These are phyloP conservation scores for Boletus pseudopeckii DNA, from an alignment of 768 basidiomycete genomes.

Conservation along the genomic window DNA sequence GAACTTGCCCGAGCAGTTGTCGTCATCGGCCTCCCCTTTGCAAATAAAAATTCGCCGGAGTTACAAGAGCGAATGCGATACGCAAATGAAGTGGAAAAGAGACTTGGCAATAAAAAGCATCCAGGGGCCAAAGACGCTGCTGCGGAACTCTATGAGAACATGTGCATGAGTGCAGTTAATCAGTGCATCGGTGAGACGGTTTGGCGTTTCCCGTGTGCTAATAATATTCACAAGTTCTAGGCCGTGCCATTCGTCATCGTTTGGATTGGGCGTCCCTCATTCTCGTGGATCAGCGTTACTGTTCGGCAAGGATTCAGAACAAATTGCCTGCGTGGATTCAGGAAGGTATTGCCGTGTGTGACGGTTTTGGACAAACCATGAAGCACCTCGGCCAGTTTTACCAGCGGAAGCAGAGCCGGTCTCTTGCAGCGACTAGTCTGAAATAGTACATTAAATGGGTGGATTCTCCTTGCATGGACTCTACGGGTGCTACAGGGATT, in stretches of 20 bases:
- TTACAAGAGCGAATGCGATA: conserved; percentile 90
- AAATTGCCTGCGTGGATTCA: conserved; percentile 95
- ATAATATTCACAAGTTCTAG: conserved; percentile 37
- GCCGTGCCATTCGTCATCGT: conserved; percentile 88
- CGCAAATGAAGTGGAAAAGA: conserved; percentile 60
- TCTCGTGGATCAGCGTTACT: conserved; percentile 83
- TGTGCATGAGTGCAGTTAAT: conserved; percentile 94
- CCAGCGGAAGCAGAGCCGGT: conserved; percentile 40
- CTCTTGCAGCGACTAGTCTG: background rate
- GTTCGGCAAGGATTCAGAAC: conserved; percentile 56
- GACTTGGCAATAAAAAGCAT: conserved; percentile 32
- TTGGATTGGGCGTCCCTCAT: conserved; percentile 91
- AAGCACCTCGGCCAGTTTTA: conserved; percentile 69
- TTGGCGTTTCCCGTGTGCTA: background rate
- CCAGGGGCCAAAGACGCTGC: conserved; percentile 60
- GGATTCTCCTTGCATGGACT: background rate
- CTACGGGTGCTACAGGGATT: conserved; percentile 1
- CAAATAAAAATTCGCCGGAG: conserved; percentile 88
- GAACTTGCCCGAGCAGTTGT: conserved; percentile 82
- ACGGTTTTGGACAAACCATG: conserved; percentile 70
- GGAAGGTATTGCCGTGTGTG: conserved; percentile 50
- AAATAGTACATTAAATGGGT: conserved; percentile 4
- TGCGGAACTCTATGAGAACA: conserved; percentile 83
- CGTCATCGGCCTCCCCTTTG: conserved; percentile 88
- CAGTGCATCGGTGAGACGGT: conserved; percentile 81